A percentile compares a stretch with the other conserved stretches of the same genome.
Conservation (phyloP, 2,329 filamentous ascomycete species). For the Microsporum audouinii region DNA sequence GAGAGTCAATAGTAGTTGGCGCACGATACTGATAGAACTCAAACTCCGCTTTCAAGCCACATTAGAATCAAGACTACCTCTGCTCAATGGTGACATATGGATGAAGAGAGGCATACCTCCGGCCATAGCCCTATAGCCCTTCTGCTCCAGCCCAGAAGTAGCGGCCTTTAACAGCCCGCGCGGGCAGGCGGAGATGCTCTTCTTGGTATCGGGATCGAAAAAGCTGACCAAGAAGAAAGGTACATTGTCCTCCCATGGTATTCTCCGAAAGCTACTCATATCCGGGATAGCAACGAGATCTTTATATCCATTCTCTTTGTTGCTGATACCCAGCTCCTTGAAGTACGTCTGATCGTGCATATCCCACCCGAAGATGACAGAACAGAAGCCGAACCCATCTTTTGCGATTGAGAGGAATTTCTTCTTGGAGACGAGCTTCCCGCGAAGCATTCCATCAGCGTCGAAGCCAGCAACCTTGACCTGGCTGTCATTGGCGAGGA, state of each 20-base stretch:
- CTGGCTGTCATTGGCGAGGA: constrained; percentile 60
- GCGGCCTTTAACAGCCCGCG: constrained; percentile 60
- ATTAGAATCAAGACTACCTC: not conserved
- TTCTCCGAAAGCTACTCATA: constrained; percentile 62
- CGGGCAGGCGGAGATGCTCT: constrained; percentile 66
- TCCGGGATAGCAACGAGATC: constrained; percentile 77
- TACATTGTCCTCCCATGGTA: constrained; percentile 81
- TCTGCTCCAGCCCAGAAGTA: constrained; percentile 53
- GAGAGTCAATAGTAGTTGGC: constrained; percentile 40
- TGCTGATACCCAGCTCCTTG: constrained; percentile 73
- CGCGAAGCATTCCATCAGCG: constrained; percentile 74
- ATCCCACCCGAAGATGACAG: constrained; percentile 90
- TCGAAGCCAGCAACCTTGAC: constrained; percentile 85
- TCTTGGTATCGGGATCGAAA: constrained; percentile 62
- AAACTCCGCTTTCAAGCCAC: constrained; percentile 60
- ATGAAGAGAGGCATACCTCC: constrained; percentile 53
- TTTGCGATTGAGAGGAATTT: constrained; percentile 79
- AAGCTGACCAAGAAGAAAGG: constrained; percentile 81
- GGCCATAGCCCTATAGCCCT: constrained; percentile 74
- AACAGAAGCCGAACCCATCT: constrained; percentile 84
- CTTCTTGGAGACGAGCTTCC: constrained; percentile 83
- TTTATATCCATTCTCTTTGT: constrained; percentile 79
- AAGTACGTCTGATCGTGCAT: constrained; percentile 92
- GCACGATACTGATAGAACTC: constrained; percentile 87
- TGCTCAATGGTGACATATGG: not conserved